Percentiles rank a stretch among this genome's conserved stretches.
These are phyloP conservation scores for Chrysanthemum lavandulifolium DNA, from an alignment of 129 eudicot genomes.

Conservation along the genomic window DNA sequence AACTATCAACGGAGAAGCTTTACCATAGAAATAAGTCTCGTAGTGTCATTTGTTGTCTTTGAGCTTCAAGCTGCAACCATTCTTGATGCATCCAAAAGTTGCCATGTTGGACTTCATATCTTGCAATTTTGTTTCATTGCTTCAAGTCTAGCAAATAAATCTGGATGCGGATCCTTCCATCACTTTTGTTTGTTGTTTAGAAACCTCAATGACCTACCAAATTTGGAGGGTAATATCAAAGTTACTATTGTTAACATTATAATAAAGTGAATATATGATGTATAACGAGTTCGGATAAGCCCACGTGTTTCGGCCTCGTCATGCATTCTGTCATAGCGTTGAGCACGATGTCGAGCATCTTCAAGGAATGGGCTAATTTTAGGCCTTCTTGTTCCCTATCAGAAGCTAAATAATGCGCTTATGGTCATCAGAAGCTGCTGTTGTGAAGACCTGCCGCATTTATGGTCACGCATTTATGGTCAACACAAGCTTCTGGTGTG, in stretches of 20 bases:
- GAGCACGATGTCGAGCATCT: slow-evolving; percentile 98
- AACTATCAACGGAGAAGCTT: slow-evolving; percentile 16
- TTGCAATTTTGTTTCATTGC: slow-evolving; percentile 75
- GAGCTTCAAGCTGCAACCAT: slow-evolving; percentile 94
- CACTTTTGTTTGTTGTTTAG: slow-evolving; percentile 77
- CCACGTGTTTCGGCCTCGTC: slow-evolving; percentile 98
- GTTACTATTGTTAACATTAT: too few species aligned
- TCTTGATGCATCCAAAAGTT: slow-evolving; percentile 71
- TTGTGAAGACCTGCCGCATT: too few species aligned
- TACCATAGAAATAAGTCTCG: slow-evolving; percentile 83
- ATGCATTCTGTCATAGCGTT: slow-evolving; percentile 83
- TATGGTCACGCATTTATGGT: too few species aligned
- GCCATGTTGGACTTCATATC: slow-evolving; percentile 84
- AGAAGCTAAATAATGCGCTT: too few species aligned
- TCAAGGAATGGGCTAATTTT: slow-evolving; percentile 33
- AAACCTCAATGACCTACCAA: slow-evolving; percentile 85
- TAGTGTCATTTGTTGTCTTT: slow-evolving; percentile 81
- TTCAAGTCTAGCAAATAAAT: slow-evolving; percentile 58
- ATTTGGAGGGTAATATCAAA: slow-evolving; percentile 1
- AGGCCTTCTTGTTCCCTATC: too few species aligned
- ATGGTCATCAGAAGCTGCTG: too few species aligned
- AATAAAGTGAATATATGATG: too few species aligned
- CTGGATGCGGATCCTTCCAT: slow-evolving; percentile 67
- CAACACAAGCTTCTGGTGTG: too few species aligned
- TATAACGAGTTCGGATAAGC: neutral